Percentiles rank a stretch among this genome's conserved stretches.
phyloP scores from a whole-genome alignment of 352 stramenopile genomes.

The Globisporangium okanoganense region DNA sequence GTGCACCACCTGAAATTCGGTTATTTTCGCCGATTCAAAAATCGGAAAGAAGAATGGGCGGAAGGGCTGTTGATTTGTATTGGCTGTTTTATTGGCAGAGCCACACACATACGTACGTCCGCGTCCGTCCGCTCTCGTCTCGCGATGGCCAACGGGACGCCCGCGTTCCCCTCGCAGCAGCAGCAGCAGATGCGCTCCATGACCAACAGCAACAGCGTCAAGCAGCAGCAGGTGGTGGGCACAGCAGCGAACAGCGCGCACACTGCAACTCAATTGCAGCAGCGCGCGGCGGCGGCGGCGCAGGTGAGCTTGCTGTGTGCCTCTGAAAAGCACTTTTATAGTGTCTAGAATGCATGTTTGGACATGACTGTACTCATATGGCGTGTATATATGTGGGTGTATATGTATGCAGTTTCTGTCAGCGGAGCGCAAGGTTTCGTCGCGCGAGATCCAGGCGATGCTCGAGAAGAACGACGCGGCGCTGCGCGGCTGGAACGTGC shows the following conservation, averaged over 20 bases:
- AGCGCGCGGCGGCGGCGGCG: slow-evolving; percentile 52
- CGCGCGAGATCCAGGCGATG: slow-evolving; percentile 72
- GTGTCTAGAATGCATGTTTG: not conserved
- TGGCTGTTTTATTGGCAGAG: no score
- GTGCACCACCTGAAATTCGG: not conserved
- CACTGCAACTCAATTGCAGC: slow-evolving; percentile 30
- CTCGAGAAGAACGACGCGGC: slow-evolving; percentile 85
- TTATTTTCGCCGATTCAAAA: not conserved
- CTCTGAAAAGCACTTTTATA: no score
- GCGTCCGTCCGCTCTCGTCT: not conserved
- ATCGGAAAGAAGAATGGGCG: not conserved
- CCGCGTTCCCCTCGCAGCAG: not conserved
- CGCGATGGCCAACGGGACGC: slow-evolving; percentile 5
- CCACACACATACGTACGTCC: not conserved
- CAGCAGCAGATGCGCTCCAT: not conserved
- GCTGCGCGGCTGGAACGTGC: slow-evolving; percentile 64
- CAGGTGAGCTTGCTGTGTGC: slow-evolving; percentile 29
- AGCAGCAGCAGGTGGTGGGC: not conserved
- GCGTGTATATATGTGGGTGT: not conserved
- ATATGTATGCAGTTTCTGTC: slow-evolving; percentile 21
- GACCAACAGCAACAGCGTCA: not conserved
- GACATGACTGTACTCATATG: no score
- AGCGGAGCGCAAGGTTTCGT: slow-evolving; percentile 49
- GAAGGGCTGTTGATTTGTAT: not conserved
- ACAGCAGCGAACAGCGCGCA: not conserved